A percentile compares a stretch with the other conserved stretches of the same genome.
phyloP scores from a whole-genome alignment of 257 asterid species.

The Ilex asprella region DNA sequence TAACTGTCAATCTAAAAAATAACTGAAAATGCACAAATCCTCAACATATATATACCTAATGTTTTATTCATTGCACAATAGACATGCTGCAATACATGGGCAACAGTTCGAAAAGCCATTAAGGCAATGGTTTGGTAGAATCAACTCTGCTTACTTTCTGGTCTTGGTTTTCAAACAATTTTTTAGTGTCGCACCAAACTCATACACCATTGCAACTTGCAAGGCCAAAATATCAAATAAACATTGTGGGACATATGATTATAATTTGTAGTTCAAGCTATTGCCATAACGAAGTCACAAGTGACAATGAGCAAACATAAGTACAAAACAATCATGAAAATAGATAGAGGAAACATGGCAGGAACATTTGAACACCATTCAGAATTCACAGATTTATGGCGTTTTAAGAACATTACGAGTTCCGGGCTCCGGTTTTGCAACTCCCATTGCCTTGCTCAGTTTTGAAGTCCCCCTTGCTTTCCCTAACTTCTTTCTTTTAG shows the following conservation, averaged over 20 bases:
- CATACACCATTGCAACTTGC: too few species aligned
- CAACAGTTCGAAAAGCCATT: constrained; percentile 7
- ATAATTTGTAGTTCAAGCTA: too few species aligned
- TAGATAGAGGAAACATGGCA: constrained; percentile 2
- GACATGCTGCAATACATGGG: background rate
- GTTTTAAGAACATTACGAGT: constrained; percentile 37
- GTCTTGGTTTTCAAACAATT: too few species aligned
- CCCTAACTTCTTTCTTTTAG: constrained; percentile 18
- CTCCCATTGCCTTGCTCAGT: constrained; percentile 22
- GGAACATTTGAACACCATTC: background rate
- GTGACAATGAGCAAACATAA: too few species aligned
- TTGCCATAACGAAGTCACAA: too few species aligned
- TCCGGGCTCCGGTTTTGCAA: constrained; percentile 27
- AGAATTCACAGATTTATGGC: constrained; percentile 4
- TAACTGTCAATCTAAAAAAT: constrained; percentile 14
- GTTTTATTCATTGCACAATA: too few species aligned
- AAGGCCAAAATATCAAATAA: too few species aligned
- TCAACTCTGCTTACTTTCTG: too few species aligned
- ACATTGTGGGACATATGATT: too few species aligned
- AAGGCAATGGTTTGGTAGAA: background rate
- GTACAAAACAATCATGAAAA: background rate
- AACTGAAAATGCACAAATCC: background rate
- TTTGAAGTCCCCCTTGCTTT: constrained; percentile 20
- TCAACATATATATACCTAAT: too few species aligned
- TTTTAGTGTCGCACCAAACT: too few species aligned